Base-by-base conservation (phyloP, 345 rosid genomes). In the Excoecaria agallocha region DNA sequence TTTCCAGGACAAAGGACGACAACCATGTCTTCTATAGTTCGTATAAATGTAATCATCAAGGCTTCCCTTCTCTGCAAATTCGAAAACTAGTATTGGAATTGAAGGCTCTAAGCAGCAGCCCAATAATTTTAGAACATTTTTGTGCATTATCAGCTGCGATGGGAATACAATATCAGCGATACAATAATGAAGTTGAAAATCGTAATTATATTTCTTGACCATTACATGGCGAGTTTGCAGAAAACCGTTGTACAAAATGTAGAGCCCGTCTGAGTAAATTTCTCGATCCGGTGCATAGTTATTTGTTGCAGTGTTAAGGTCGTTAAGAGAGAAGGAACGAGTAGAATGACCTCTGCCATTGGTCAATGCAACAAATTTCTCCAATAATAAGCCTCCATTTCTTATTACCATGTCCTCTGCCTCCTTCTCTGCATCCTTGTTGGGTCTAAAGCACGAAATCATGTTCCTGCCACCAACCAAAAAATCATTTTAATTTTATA, bases 321-420 rank as follows among this genome's bases (percentile, higher is more conserved):
- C 55, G 7, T 66, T n/a, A 8, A 49, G 2, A 43, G 69, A 43
- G 51, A 66, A 66, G 49, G 30, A 19, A 7, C 71, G 61, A 17
- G 74, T 69, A n/a, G 70, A 74, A 30, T 73, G 73, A 4, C 43
- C 45, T 66, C 38, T 49, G 5, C 72, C 80, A 71, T 66, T 49
- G 17, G 8, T 55, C 8, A 74, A 2, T 0, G 58, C 52, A 35
- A 70, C 55, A 48, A 25, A 20, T 8, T 64, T 50, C 30, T 77
- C 62, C 1, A 65, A 52, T 19, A 71, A 38, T 16, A 46, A 6
- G 25, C 45, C 3, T 3, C 71, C 80, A 56, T 54, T 54, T 54
- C 58, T 54, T 20, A 17, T 54, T 30, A 30, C 30, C 6, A n/a
- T 0, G 8, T 12, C 19, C 19, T 52, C 30, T 30, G 30, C n/a